Evolutionary conservation across 23 red algal genomes (phyloP).

Genomic region (Chondrus crispus): DNA sequence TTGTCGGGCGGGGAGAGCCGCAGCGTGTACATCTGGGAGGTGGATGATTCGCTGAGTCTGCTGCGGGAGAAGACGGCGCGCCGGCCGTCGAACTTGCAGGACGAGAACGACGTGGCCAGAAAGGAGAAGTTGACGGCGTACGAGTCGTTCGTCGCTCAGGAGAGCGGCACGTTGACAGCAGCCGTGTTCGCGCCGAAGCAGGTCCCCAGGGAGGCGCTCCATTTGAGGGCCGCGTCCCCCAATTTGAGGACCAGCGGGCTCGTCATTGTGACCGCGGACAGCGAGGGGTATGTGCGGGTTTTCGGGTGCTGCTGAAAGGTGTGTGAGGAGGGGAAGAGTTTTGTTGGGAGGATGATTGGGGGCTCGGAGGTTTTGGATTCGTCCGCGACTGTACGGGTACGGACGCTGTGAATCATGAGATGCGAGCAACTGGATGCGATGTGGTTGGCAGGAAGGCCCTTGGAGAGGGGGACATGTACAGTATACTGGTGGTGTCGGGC

Average conservation of each 20-base stretch:
- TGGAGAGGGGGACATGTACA: no score
- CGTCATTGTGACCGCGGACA: constrained; percentile 48
- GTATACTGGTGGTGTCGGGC: no score
- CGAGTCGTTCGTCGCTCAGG: constrained; percentile 41
- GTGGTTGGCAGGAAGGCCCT: no score
- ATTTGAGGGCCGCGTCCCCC: constrained; percentile 13
- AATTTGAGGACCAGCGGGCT: constrained; percentile 46
- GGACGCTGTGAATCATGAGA: no score
- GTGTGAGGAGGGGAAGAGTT: no score
- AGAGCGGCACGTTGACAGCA: constrained; percentile 42
- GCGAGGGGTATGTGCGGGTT: constrained; percentile 30
- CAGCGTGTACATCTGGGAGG: constrained; percentile 85
- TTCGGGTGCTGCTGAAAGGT: constrained; percentile 58
- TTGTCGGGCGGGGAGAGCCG: constrained; percentile 69
- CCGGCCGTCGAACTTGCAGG: not conserved
- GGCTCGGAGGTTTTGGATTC: no score
- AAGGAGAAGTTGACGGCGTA: constrained; percentile 35
- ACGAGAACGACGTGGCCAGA: constrained; percentile 17
- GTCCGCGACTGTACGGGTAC: no score
- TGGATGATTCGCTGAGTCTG: constrained; percentile 17
- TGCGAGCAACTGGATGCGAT: no score
- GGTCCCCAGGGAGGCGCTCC: constrained; percentile 37
- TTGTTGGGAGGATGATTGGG: no score
- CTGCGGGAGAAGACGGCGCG: not conserved
- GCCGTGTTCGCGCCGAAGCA: constrained; percentile 43